These are phyloP conservation scores for Penicillium sp. DNA, from an alignment of 2,329 filamentous ascomycete genomes.

Conservation along the genomic window DNA sequence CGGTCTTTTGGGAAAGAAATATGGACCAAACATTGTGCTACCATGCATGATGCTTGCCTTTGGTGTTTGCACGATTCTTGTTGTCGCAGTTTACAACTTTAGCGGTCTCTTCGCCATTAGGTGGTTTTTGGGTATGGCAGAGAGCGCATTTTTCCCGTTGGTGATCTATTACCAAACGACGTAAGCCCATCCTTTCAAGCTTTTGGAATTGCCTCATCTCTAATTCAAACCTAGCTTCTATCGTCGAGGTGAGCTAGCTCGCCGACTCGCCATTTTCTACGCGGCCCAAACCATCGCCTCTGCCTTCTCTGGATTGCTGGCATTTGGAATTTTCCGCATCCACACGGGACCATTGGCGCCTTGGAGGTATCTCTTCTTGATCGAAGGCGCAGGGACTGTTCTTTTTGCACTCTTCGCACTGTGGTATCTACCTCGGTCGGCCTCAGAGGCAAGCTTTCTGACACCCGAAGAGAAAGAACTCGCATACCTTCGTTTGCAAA, in stretches of 20 bases:
- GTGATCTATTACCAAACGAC: constrained; percentile 30
- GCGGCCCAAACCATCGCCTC: constrained; percentile 29
- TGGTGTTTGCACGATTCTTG: constrained; percentile 23
- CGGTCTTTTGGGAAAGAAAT: constrained; percentile 29
- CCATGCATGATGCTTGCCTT: constrained; percentile 31
- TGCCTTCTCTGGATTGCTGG: constrained; percentile 34
- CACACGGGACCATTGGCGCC: constrained; percentile 31
- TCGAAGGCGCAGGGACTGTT: constrained; percentile 45
- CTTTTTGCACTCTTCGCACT: constrained; percentile 40
- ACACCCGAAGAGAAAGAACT: constrained; percentile 36
- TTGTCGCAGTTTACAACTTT: constrained; percentile 26
- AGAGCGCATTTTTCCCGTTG: constrained; percentile 31
- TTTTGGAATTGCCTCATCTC: background rate
- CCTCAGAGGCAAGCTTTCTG: constrained; percentile 42
- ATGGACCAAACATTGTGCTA: constrained; percentile 26
- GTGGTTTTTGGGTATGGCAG: constrained; percentile 31
- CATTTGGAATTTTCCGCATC: constrained; percentile 45
- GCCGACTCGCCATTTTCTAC: constrained; percentile 32
- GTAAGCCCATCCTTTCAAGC: constrained; percentile 6
- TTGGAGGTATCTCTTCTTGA: constrained; percentile 49
- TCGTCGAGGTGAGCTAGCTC: constrained; percentile 29
- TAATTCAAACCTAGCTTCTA: constrained; percentile 21
- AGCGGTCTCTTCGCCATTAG: constrained; percentile 26
- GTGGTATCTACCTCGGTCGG: constrained; percentile 41
- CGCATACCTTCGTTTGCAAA: constrained; percentile 37